Evolutionary conservation across 2,329 filamentous ascomycete species (phyloP).

Genomic region (Ramularia endophylla): DNA sequence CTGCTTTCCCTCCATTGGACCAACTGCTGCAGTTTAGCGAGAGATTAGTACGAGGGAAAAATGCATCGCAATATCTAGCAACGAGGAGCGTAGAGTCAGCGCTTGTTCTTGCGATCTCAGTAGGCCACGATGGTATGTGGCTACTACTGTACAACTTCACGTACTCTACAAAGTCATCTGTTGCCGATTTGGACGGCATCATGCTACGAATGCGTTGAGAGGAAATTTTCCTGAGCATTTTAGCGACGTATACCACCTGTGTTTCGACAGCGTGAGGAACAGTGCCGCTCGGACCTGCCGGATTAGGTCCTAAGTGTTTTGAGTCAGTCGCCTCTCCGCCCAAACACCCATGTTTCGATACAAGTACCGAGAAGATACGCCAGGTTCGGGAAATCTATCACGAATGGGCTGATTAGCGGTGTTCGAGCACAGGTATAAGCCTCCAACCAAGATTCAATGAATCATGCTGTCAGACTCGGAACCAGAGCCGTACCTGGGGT

Average conservation of each 20-base stretch:
- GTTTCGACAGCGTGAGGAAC: constrained; percentile 55
- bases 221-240: constrained; percentile 60
- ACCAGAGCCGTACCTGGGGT: constrained; percentile 13
- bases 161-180: constrained; percentile 34
- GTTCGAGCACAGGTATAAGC: too few species aligned
- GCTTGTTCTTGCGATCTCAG: too few species aligned
- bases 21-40: constrained; percentile 62
- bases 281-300: constrained; percentile 15
- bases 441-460: constrained; percentile 1
- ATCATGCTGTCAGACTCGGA: background rate
- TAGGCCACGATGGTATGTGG: too few species aligned
- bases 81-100: too few species aligned
- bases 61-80: constrained; percentile 34
- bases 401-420: background rate
- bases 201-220: constrained; percentile 62
- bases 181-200: constrained; percentile 50
- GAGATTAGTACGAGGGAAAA: constrained; percentile 49
- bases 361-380: constrained; percentile 19
- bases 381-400: constrained; percentile 18
- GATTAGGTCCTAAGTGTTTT: constrained; percentile 16
- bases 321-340: too few species aligned
- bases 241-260: constrained; percentile 59
- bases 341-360: too few species aligned
- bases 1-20: constrained; percentile 63
- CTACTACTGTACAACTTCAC: too few species aligned